Base-by-base conservation (phyloP, 1,284 basidiomycete genomes). In the Hemileccinum hortonii region DNA sequence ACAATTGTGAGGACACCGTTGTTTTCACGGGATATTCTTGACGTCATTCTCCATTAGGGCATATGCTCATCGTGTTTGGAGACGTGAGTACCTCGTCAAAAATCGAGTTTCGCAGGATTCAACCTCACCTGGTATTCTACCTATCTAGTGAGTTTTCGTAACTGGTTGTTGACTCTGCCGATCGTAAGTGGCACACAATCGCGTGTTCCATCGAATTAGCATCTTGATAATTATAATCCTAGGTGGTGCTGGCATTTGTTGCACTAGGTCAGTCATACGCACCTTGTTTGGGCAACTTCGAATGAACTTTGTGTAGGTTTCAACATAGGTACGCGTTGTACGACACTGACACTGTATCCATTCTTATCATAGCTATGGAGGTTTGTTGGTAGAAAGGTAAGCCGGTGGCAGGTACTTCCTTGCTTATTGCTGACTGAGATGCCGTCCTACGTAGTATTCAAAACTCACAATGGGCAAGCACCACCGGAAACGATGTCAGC, bases 31-130 rank as follows among this genome's bases (percentile, higher is more conserved):
- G 3, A 16, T 46, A 15, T 47, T 30, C n/a, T 38, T 47, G 50
- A 62, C 40, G 33, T 45, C 44, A 41, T 22, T 22, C 33, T 32
- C 26, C 35, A 37, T 48, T 21, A 67, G 65, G 52, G 59, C 58
- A 49, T 70, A 67, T 55, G 69, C 69, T 11, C 58, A 67, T 52
- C 69, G 66, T 35, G 63, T 67, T 50, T 67, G 65, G 69, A 66
- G 60, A 57, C 41, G 69, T 70, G 42, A 58, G 30, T 32, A 32
- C 19, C 30, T 7, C 18, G 10, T 24, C 18, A 3, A 44, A 2
- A 12, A 44, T n/a, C 14, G 18, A 38, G 12, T 32, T 14, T 2
- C 12, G 30, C 11, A 3, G 6, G 29, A 12, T 43, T 21, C 3
- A 3, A 41, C 41, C 41, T 62, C 26, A 53, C 53, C 9, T 15